Base-by-base conservation (phyloP, 2,329 filamentous ascomycete genomes). In the Calonectria pauciramosa region DNA sequence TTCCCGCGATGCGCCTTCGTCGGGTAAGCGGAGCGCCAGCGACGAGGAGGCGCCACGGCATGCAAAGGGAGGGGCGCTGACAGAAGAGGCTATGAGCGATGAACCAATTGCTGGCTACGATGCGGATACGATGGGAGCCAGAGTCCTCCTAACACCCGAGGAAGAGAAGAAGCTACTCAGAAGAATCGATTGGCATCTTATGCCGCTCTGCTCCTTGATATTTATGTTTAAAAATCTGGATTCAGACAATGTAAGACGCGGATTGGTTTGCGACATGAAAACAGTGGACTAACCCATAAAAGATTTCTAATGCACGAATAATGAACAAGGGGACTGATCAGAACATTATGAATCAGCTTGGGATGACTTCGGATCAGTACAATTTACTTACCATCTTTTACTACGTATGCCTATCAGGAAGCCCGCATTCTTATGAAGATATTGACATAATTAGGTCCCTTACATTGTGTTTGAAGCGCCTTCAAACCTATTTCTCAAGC, bases 161-260 rank as follows among this genome's bases (percentile, higher is more conserved):
- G 78, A 80, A 64, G 80, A 82, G 63, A 81, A 79, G 64, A 74
- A 59, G 16, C 72, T 82, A 3, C 66, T 82, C 54, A 68, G 80
- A 44, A 70, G 78, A 3, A 76, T 82, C 3, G 81, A 81, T 63
- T 77, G 79, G 73, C 77, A 77, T 10, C 76, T 82, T 8, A 80
- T 82, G 70, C 78, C 78, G 1, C 56, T 82, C n/a, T 82, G 85
- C 63, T 85, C 85, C 0, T 70, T 86, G 9, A 83, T 87, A 13
- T 87, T 86, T 66, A 78, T 87, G 70, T 83, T 87, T 67, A 87
- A 87, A 70, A 85, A 85, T 18, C 75, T 87, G 4, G 86, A 87
- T 63, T 77, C 81, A 10, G 81, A 84, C 68, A 87, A 87, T 76
- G 83, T 78, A 68, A 26, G 71, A n/a, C 6, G 28, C 32, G 54